Conservation (phyloP, 805 yeast species). For the Barnettozyma vustinii region DNA sequence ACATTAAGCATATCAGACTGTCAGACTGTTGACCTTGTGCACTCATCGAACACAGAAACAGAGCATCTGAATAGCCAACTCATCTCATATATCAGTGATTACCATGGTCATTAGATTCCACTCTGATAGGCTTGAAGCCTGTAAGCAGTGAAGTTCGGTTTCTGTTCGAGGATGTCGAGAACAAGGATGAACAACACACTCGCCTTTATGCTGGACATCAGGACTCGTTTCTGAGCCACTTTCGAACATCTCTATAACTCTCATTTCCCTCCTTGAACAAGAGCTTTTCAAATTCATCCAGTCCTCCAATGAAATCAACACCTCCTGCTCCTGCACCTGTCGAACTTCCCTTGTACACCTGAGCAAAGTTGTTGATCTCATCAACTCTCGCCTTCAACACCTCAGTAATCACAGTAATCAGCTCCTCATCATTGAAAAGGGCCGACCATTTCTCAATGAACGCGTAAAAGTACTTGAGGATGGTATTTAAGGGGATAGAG, state of each 20-base stretch:
- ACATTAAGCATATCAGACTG: too few species aligned
- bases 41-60: too few species aligned
- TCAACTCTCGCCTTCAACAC: slow-evolving; percentile 63
- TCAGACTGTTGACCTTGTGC: too few species aligned
- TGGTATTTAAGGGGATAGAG: slow-evolving; percentile 60
- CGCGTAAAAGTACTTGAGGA: slow-evolving; percentile 61
- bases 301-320: slow-evolving; percentile 12
- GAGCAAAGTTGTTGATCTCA: slow-evolving; percentile 67
- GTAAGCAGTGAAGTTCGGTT: too few species aligned
- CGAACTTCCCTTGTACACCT: slow-evolving; percentile 29
- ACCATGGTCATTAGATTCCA: too few species aligned
- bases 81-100: too few species aligned
- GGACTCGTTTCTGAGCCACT: slow-evolving; percentile 33
- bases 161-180: too few species aligned
- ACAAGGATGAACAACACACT: too few species aligned
- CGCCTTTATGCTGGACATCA: not conserved
- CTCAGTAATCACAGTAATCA: slow-evolving; percentile 42
- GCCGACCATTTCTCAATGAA: slow-evolving; percentile 74
- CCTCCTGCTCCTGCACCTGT: slow-evolving; percentile 29
- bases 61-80: too few species aligned
- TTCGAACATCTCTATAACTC: slow-evolving; percentile 38
- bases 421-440: slow-evolving; percentile 60
- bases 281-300: slow-evolving; percentile 73
- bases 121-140: too few species aligned
- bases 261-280: slow-evolving; percentile 50